Evolutionary conservation across 2,329 filamentous ascomycete genomes (phyloP).

Genomic region (Emericellopsis atlantica): DNA sequence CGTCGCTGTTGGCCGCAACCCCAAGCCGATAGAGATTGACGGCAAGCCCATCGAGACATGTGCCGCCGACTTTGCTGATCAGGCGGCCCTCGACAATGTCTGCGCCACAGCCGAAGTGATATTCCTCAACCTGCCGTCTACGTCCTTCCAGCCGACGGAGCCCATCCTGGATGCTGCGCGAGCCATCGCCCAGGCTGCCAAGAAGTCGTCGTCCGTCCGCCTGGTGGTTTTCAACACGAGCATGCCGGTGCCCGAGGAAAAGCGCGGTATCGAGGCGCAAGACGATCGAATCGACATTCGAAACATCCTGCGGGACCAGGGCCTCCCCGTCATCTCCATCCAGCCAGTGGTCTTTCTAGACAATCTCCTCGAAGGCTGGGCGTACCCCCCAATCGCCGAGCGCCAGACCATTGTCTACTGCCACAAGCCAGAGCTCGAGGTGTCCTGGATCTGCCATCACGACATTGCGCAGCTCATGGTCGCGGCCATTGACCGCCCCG

Average conservation of each 20-base stretch:
- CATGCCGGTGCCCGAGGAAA: constrained; percentile 12
- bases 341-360: constrained; percentile 24
- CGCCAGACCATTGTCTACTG: constrained; percentile 21
- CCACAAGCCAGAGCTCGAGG: constrained; percentile 20
- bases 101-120: constrained; percentile 7
- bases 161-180: constrained; percentile 43
- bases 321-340: constrained; percentile 18
- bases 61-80: constrained; percentile 8
- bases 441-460: constrained; percentile 25
- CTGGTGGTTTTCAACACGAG: constrained; percentile 7
- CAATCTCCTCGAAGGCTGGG: constrained; percentile 25
- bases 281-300: constrained; percentile 19
- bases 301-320: constrained; percentile 12
- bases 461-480: constrained; percentile 24
- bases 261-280: constrained; percentile 8
- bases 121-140: constrained; percentile 13
- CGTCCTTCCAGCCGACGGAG: constrained; percentile 12
- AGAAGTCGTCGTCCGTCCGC: neutral
- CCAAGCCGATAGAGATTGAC: constrained; percentile 7
- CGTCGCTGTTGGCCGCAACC: constrained; percentile 12
- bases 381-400: constrained; percentile 18
- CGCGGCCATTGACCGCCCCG: constrained; percentile 15
- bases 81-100: constrained; percentile 4
- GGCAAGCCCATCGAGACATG: constrained; percentile 8
- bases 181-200: constrained; percentile 33